Evolutionary conservation across 2,329 filamentous ascomycete genomes (phyloP), one percentile per base, ranked within the genome.

Genomic region (Venturia nashicola): DNA sequence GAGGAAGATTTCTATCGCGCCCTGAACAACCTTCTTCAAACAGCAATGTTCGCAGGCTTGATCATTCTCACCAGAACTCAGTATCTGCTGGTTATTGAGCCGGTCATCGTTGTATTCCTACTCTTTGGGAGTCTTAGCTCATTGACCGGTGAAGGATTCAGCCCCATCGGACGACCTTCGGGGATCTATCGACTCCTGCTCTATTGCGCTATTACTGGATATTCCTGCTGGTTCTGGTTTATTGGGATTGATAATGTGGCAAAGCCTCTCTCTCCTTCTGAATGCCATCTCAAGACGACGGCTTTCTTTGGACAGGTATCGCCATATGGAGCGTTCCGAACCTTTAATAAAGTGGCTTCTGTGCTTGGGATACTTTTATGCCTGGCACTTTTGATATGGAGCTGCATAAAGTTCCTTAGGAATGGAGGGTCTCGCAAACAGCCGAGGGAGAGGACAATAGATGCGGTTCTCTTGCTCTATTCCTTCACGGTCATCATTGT

Each of bases 171-270:
- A 57, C 27, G 51, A 36, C 51, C 51, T 57, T 57, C 51, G 18
- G 51, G 51, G 11, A 57, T 57, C 8, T 57, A 57, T 36, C 51
- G 51, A 36, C 51, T 57, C 32, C 51, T 57, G 11, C 51, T 57
- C 14, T 57, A 57, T 36, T 57, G 32, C 18, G 51, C 32, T n/a
- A 57, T 57, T 57, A 5, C 51, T 34, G 51, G 51, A 39, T 57
- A 57, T 23, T 57, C 51, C 7, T 36, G 51, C 51, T 57, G 51
- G 51, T 57, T 57, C 51, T 57, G 51, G 51, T 57, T 57, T 14
- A n/a, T 5, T 5, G 51, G 51, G 5, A 34, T 57, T 6, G 51
- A 57, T 36, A n/a, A 16, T 39, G 51, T 36, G 27, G 51, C 51
- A 5, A 57, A 36, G 5, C 7, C 6, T 39, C 32, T 36, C 8